Evolutionary conservation across 1,284 basidiomycete genomes (phyloP).

Genomic region (Irpex rosettiformis): DNA sequence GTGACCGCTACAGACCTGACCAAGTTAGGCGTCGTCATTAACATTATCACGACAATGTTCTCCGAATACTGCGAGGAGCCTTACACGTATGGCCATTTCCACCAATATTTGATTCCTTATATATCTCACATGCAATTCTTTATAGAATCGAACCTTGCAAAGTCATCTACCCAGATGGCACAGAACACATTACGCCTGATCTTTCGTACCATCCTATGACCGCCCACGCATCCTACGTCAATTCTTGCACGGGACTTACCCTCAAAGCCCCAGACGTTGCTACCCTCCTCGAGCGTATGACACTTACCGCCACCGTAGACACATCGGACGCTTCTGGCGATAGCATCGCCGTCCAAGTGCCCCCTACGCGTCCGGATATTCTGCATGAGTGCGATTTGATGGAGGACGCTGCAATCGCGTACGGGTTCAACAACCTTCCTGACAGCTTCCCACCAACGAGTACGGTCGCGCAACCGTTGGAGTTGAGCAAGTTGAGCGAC

Average conservation of each 20-base stretch:
- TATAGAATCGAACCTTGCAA: conserved; percentile 87
- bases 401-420: conserved; percentile 97
- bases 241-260: conserved; percentile 88
- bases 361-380: conserved; percentile 93
- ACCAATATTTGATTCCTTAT: background rate
- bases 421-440: conserved; percentile 96
- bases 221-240: conserved; percentile 90
- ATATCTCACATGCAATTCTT: conserved; percentile 7
- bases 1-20: conserved; percentile 98
- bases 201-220: conserved; percentile 68
- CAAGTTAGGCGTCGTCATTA: conserved; percentile 93
- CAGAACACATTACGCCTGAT: conserved; percentile 77
- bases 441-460: conserved; percentile 92
- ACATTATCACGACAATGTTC: conserved; percentile 96
- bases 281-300: conserved; percentile 75
- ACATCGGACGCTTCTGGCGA: conserved; percentile 42
- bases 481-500: conserved; percentile 90
- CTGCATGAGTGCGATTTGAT: conserved; percentile 98
- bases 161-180: conserved; percentile 77
- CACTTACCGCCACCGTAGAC: conserved; percentile 52
- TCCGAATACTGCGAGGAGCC: conserved; percentile 93
- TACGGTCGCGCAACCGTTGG: conserved; percentile 91
- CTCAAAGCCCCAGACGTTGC: conserved; percentile 63
- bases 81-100: conserved; percentile 68
- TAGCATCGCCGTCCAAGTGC: conserved; percentile 76